These are phyloP conservation scores for Paraphaeosphaeria minitans DNA, from an alignment of 2,329 filamentous ascomycete genomes.

Conservation along the genomic window DNA sequence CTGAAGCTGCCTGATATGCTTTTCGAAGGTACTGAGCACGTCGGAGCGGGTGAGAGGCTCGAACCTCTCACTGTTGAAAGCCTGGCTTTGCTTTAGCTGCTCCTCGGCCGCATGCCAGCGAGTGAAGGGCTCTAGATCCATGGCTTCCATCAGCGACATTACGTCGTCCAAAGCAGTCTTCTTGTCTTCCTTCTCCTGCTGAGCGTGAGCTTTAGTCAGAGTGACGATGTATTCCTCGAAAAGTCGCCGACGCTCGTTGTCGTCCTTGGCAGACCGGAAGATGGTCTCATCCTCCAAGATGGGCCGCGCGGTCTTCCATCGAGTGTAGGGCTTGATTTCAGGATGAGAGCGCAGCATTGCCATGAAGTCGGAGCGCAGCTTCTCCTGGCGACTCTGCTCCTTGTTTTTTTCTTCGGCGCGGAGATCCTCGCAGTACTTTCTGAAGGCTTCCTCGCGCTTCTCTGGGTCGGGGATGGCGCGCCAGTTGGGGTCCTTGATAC, in stretches of 20 bases:
- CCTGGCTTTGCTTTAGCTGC: conserved; percentile 76
- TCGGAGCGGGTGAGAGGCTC: conserved; percentile 85
- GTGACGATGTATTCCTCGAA: conserved; percentile 93
- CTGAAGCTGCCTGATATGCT: conserved; percentile 91
- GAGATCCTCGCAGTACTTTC: conserved; percentile 92
- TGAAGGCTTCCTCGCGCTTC: conserved; percentile 87
- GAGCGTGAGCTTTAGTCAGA: conserved; percentile 78
- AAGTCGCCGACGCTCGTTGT: conserved; percentile 83
- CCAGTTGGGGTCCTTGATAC: conserved; percentile 90
- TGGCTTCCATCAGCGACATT: conserved; percentile 73
- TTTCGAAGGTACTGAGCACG: conserved; percentile 89
- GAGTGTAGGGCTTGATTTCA: conserved; percentile 95
- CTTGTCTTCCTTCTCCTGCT: conserved; percentile 72
- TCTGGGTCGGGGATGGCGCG: conserved; percentile 90
- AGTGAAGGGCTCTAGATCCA: conserved; percentile 90
- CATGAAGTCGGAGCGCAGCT: conserved; percentile 90
- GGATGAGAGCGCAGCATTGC: conserved; percentile 96
- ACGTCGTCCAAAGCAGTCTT: conserved; percentile 86
- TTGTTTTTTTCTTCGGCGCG: conserved; percentile 91
- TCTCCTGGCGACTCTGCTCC: conserved; percentile 89
- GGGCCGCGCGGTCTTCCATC: conserved; percentile 93
- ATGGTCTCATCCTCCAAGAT: conserved; percentile 96
- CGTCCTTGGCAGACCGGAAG: conserved; percentile 87
- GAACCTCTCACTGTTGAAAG: conserved; percentile 82
- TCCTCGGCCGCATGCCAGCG: conserved; percentile 90